A percentile compares a stretch with the other conserved stretches of the same genome.
phyloP scores from a whole-genome alignment of 2,329 filamentous ascomycete species.

The Thelonectria blattea region DNA sequence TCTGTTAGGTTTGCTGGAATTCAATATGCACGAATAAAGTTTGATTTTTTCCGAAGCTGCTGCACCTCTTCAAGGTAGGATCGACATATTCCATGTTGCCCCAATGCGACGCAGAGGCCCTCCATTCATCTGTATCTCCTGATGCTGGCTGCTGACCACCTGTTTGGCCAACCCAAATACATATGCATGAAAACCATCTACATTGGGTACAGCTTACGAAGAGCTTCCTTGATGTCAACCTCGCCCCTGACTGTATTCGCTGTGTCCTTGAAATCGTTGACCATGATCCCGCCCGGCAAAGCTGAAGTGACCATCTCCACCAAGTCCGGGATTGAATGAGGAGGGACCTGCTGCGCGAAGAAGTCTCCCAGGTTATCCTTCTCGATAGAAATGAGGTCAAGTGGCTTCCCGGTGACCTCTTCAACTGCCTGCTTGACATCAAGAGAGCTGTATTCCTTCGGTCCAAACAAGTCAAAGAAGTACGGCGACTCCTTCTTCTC shows the following conservation, averaged over 20 bases:
- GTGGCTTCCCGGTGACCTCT: slow-evolving; percentile 35
- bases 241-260: slow-evolving; percentile 34
- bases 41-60: too few relatives aligned
- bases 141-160: too few relatives aligned
- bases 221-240: slow-evolving; percentile 35
- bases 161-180: too few relatives aligned
- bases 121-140: too few relatives aligned
- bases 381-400: slow-evolving; percentile 32
- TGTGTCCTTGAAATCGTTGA: slow-evolving; percentile 32
- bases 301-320: slow-evolving; percentile 38
- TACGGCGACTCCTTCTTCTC: slow-evolving; percentile 18
- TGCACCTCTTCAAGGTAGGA: too few relatives aligned
- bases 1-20: background rate
- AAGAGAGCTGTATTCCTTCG: slow-evolving; percentile 35
- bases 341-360: slow-evolving; percentile 33
- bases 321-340: slow-evolving; percentile 33
- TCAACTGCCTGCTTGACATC: slow-evolving; percentile 41
- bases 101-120: too few relatives aligned
- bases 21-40: too few relatives aligned
- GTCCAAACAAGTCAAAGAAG: slow-evolving; percentile 39
- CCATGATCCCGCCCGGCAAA: slow-evolving; percentile 36
- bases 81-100: too few relatives aligned
- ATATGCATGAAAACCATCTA: background rate
- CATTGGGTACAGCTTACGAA: slow-evolving; percentile 23
- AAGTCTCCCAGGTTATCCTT: slow-evolving; percentile 34